These are phyloP conservation scores for Alloteropsis angusta DNA, from an alignment of 202 grass and related monocot species.

Conservation along the genomic window DNA sequence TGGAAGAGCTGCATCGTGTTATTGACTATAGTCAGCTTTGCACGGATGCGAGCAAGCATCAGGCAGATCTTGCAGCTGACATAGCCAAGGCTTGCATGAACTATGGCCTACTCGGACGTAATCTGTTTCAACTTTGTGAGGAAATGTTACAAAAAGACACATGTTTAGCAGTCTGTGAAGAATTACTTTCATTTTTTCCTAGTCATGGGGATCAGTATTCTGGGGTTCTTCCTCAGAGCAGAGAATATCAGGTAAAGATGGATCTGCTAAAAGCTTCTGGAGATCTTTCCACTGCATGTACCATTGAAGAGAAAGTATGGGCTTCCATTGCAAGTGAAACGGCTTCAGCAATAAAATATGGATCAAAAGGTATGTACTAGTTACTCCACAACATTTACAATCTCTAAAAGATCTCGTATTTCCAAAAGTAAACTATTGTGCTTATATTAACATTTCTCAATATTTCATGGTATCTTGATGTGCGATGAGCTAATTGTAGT, in stretches of 20 bases:
- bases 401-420: not conserved
- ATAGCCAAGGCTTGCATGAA: conserved; percentile 71
- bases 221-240: conserved; percentile 67
- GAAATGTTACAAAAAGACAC: conserved; percentile 61
- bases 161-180: conserved; percentile 47
- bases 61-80: conserved; percentile 54
- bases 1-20: conserved; percentile 76
- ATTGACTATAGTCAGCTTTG: conserved; percentile 73
- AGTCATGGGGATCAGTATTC: conserved; percentile 25
- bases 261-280: conserved; percentile 82
- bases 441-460: not conserved
- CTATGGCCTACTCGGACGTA: conserved; percentile 70
- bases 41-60: conserved; percentile 44
- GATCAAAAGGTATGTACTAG: conserved; percentile 51
- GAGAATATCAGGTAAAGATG: conserved; percentile 72
- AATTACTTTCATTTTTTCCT: conserved; percentile 53
- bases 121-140: conserved; percentile 73
- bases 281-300: conserved; percentile 55
- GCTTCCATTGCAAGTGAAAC: conserved; percentile 77
- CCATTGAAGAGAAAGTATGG: conserved; percentile 72
- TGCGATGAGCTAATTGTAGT: not conserved
- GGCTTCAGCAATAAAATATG: conserved; percentile 69
- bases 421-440: not conserved
- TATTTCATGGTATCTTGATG: not conserved
- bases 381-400: not conserved